Conservation (phyloP, 305 asterid genomes). For the Fraxinus floribunda region DNA sequence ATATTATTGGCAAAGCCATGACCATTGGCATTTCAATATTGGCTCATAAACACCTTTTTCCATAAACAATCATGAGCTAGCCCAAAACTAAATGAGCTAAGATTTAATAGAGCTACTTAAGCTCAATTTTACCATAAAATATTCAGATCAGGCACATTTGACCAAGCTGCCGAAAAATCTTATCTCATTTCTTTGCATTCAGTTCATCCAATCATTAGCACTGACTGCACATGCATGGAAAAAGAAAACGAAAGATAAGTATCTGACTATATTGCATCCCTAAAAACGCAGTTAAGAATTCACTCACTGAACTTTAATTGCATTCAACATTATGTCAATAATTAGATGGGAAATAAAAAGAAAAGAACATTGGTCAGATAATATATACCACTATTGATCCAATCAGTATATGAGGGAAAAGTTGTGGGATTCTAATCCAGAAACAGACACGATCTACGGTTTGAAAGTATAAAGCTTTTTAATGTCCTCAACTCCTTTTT, state of each 20-base stretch:
- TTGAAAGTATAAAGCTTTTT: neutral
- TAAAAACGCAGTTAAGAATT: neutral
- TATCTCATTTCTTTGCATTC: neutral
- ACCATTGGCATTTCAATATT: neutral
- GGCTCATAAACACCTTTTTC: neutral
- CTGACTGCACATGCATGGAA: constrained; percentile 4
- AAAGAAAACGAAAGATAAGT: neutral
- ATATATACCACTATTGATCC: neutral
- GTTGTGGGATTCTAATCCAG: constrained; percentile 2
- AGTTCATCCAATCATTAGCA: neutral
- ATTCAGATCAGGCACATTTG: neutral
- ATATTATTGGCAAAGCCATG: neutral
- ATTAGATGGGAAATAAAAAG: neutral
- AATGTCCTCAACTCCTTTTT: constrained; percentile 8
- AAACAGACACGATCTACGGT: constrained; percentile 8
- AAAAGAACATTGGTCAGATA: constrained; percentile 3
- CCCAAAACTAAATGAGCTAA: neutral
- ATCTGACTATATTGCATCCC: neutral
- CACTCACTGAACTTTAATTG: constrained; percentile 8
- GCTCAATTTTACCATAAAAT: neutral
- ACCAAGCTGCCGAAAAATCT: neutral
- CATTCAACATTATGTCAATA: constrained; percentile 7
- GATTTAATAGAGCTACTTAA: neutral
- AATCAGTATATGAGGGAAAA: constrained; percentile 7
- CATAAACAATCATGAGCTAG: neutral